These are phyloP conservation scores for Hypomontagnella submonticulosa DNA, from an alignment of 495 filamentous ascomycete genomes.

Conservation along the genomic window DNA sequence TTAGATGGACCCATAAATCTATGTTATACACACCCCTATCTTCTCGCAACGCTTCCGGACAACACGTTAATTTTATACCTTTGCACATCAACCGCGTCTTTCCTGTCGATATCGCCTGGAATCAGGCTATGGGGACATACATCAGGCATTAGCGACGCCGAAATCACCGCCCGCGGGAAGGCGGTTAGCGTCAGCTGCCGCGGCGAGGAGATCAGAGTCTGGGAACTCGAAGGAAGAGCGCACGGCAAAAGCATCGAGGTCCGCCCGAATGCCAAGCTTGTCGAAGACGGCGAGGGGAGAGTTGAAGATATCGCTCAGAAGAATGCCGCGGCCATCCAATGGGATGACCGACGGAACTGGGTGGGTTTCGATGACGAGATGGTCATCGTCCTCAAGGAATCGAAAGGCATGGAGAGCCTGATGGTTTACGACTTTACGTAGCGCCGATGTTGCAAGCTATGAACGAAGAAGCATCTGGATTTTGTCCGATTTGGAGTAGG, in stretches of 20 bases:
- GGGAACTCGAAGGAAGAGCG: constrained; percentile 87
- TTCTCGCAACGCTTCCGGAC: constrained; percentile 87
- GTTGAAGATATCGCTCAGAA: constrained; percentile 23
- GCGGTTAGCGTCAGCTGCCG: constrained; percentile 86
- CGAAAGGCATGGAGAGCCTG: constrained; percentile 74
- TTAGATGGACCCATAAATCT: constrained; percentile 73
- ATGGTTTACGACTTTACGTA: constrained; percentile 94
- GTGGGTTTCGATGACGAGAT: constrained; percentile 95
- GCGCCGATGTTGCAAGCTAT: neutral
- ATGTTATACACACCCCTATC: constrained; percentile 90
- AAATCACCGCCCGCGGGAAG: constrained; percentile 87
- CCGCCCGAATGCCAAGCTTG: constrained; percentile 52
- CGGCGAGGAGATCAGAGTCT: constrained; percentile 89
- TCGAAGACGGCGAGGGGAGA: constrained; percentile 24
- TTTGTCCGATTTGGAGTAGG: no score
- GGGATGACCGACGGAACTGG: constrained; percentile 65
- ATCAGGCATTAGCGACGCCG: constrained; percentile 84
- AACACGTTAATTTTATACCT: constrained; percentile 92
- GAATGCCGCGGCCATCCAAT: constrained; percentile 32
- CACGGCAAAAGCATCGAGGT: constrained; percentile 56
- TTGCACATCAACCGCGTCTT: constrained; percentile 75
- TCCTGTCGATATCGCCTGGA: constrained; percentile 76
- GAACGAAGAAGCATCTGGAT: neutral
- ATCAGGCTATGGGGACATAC: constrained; percentile 93
- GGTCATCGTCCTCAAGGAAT: constrained; percentile 85